Evolutionary conservation across 1,284 basidiomycete genomes (phyloP), one percentile per base, ranked within the genome.

Genomic region (Moesziomyces antarcticus): DNA sequence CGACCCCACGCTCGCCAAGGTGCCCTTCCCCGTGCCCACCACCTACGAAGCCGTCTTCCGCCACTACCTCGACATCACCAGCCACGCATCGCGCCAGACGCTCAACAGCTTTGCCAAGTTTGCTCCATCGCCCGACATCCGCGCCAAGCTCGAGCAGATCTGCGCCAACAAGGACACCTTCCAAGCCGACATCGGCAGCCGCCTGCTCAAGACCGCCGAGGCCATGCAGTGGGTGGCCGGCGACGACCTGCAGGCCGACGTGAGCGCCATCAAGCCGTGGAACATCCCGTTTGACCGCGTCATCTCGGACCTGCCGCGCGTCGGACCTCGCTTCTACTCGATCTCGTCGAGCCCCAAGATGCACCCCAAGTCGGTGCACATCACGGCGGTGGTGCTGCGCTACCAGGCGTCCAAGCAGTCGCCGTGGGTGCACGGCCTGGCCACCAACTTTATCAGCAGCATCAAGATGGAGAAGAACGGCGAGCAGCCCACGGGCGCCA

Each of bases 301-400:
- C 78, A 90, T 99, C 64, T 96, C 94, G 5, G 90, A 92, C 53
- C 90, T 97, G 54, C 91, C 94, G 40, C 93, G 96, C 75, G 89
- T 99, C 21, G 94, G 97, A 83, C 95, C 96, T 41, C 91, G 96
- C 63, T 99, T 92, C 88, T 99, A 97, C 86, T 99, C 97, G 44
- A 99, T 99, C 85, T 97, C 96, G 16, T 97, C 94, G 24, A 93
- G 92, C 69, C 94, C 97, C 50, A 98, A 98, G 85, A 87, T 98
- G 45, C 85, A 93, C 85, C 90, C 94, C 41, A 90, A 89, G 73
- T 87, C 91, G 6, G 93, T 99, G 72, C 96, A 99, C 85, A 91
- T 96, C 79, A 99, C 97, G 20, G 92, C 90, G 56, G 96, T 99
- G 53, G 93, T 97, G 13, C 72, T 84, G 43, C 78, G 79, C 18